Evolutionary conservation across 169 alveolate species (phyloP).

Genomic region (Neospora caninum): DNA sequence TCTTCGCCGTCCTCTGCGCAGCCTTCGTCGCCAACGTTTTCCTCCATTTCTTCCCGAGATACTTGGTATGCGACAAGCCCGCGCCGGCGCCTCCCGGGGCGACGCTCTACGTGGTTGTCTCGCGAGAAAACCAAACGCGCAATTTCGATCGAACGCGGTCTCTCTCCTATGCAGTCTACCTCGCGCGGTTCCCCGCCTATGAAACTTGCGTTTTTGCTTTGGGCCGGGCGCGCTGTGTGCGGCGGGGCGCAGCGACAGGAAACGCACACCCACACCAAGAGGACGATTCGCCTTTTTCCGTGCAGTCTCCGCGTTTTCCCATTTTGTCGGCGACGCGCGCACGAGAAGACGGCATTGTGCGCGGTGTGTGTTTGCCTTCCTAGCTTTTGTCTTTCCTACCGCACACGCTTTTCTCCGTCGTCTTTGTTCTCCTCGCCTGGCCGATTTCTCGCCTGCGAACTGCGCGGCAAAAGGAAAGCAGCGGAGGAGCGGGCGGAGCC

Average conservation of each 20-base stretch:
- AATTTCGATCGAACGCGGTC: too few relatives aligned
- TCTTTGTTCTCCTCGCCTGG: not conserved
- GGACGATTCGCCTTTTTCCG: too few relatives aligned
- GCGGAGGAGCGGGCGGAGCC: not conserved
- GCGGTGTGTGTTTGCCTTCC: not conserved
- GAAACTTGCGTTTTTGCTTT: too few relatives aligned
- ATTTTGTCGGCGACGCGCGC: not conserved
- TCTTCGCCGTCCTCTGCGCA: not conserved
- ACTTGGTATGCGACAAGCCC: not conserved
- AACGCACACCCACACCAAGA: too few relatives aligned
- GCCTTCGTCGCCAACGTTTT: not conserved
- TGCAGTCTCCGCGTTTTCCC: too few relatives aligned
- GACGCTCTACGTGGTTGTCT: too few relatives aligned
- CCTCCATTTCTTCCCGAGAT: constrained; percentile 30
- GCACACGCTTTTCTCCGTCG: constrained; percentile 7
- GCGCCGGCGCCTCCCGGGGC: too few relatives aligned
- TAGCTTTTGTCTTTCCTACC: constrained; percentile 45
- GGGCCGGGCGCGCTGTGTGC: too few relatives aligned
- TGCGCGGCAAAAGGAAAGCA: not conserved
- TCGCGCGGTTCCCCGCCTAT: too few relatives aligned
- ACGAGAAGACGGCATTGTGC: not conserved
- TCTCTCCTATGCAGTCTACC: too few relatives aligned
- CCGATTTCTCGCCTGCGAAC: not conserved
- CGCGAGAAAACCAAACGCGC: too few relatives aligned
- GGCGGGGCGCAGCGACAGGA: too few relatives aligned